Conservation (phyloP, 2,329 filamentous ascomycete genomes). For the Fusarium lateritium region DNA sequence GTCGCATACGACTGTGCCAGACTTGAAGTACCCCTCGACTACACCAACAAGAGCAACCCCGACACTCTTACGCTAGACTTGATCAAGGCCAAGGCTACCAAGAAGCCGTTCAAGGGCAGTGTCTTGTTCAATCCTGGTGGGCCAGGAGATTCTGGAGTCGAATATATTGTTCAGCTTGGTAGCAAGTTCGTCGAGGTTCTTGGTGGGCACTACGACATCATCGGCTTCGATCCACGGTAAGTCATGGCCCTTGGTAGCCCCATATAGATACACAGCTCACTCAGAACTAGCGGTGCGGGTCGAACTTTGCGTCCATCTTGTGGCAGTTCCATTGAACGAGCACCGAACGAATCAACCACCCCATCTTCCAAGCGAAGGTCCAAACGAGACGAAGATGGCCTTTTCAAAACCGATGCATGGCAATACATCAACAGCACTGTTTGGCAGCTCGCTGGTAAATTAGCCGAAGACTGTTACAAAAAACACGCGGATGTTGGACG, state of each 20-base stretch:
- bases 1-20: slow-evolving; percentile 51
- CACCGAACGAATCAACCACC: too few species aligned
- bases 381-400: too few species aligned
- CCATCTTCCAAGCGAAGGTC: too few species aligned
- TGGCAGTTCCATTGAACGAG: too few species aligned
- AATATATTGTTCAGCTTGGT: background rate
- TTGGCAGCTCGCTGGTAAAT: background rate
- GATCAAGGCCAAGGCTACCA: slow-evolving; percentile 49
- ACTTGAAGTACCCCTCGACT: slow-evolving; percentile 58
- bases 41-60: slow-evolving; percentile 47
- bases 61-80: slow-evolving; percentile 52
- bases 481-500: slow-evolving; percentile 43
- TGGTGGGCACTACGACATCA: slow-evolving; percentile 21
- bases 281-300: background rate
- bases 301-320: background rate
- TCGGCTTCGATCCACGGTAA: slow-evolving; percentile 3
- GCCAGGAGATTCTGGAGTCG: slow-evolving; percentile 46
- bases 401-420: background rate
- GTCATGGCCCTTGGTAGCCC: background rate
- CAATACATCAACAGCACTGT: background rate
- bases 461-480: slow-evolving; percentile 41
- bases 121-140: slow-evolving; percentile 59
- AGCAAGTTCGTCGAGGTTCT: background rate
- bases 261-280: background rate
- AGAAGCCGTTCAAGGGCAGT: slow-evolving; percentile 53